A percentile compares a stretch with the other conserved stretches of the same genome.
phyloP scores from a whole-genome alignment of 441 rosid species.

The Jatropha multifida region DNA sequence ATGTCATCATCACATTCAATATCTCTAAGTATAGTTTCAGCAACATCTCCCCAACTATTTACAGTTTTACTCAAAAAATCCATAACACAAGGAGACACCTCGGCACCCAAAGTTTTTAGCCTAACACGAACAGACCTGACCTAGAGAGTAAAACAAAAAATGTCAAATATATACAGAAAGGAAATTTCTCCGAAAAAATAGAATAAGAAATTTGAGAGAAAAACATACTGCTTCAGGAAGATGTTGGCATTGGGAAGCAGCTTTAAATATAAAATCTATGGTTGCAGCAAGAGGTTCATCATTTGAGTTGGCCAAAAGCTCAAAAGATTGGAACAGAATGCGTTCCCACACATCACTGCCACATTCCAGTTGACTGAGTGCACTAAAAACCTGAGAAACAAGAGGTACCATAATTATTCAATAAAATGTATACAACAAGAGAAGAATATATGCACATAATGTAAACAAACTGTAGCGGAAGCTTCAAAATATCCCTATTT shows the following conservation, averaged over 20 bases:
- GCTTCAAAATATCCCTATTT: conserved; percentile 14
- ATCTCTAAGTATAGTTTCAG: conserved; percentile 78
- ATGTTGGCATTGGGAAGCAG: conserved; percentile 89
- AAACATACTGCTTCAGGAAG: conserved; percentile 90
- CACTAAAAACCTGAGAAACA: conserved; percentile 70
- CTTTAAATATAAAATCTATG: conserved; percentile 83
- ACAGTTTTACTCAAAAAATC: conserved; percentile 85
- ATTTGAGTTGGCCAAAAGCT: conserved; percentile 68
- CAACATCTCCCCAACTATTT: conserved; percentile 91
- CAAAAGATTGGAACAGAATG: conserved; percentile 66
- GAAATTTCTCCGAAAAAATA: conserved; percentile 7
- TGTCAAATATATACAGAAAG: conserved; percentile 23
- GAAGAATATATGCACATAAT: background rate
- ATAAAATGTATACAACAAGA: background rate
- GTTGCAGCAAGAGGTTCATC: conserved; percentile 81
- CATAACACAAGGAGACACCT: conserved; percentile 82
- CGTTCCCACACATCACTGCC: conserved; percentile 88
- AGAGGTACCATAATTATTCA: conserved; percentile 18
- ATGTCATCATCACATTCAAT: conserved; percentile 73
- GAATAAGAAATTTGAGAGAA: conserved; percentile 12
- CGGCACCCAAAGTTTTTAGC: conserved; percentile 77
- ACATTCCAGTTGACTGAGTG: conserved; percentile 89
- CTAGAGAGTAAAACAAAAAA: conserved; percentile 42
- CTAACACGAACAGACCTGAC: conserved; percentile 83
- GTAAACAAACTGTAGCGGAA: conserved; percentile 18